Evolutionary conservation across 306 rosid genomes (phyloP).

Genomic region (Corylus americana): DNA sequence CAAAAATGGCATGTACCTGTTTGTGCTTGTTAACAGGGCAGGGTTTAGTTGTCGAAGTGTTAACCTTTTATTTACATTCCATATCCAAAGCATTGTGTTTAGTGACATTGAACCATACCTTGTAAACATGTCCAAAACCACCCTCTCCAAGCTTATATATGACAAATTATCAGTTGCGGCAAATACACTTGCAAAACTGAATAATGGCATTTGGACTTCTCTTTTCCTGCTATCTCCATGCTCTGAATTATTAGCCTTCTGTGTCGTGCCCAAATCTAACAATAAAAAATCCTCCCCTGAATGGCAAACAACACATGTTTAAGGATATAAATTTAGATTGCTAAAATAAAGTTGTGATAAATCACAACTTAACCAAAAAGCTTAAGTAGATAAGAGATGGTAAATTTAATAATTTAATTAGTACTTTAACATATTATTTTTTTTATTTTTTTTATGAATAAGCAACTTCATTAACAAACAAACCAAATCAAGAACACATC

Average conservation of each 20-base stretch:
- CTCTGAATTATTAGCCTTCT: neutral
- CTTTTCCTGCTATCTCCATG: conserved; percentile 7
- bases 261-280: conserved; percentile 31
- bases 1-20: too few relatives aligned
- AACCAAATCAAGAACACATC: too few relatives aligned
- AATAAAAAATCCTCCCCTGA: conserved; percentile 36
- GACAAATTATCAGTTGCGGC: conserved; percentile 32
- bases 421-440: neutral
- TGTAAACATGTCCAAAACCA: conserved; percentile 49
- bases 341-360: too few relatives aligned
- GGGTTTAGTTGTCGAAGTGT: too few relatives aligned
- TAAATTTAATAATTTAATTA: too few relatives aligned
- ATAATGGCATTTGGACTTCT: conserved; percentile 41
- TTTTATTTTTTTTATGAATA: too few relatives aligned
- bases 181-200: conserved; percentile 40
- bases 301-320: neutral
- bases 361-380: too few relatives aligned
- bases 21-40: too few relatives aligned
- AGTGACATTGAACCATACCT: conserved; percentile 17
- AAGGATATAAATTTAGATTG: neutral
- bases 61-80: too few relatives aligned
- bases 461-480: too few relatives aligned
- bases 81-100: neutral
- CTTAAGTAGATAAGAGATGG: too few relatives aligned
- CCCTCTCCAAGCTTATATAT: conserved; percentile 42